Conservation (phyloP, 73 alveolate genomes). For the Tetrahymena borealis region DNA sequence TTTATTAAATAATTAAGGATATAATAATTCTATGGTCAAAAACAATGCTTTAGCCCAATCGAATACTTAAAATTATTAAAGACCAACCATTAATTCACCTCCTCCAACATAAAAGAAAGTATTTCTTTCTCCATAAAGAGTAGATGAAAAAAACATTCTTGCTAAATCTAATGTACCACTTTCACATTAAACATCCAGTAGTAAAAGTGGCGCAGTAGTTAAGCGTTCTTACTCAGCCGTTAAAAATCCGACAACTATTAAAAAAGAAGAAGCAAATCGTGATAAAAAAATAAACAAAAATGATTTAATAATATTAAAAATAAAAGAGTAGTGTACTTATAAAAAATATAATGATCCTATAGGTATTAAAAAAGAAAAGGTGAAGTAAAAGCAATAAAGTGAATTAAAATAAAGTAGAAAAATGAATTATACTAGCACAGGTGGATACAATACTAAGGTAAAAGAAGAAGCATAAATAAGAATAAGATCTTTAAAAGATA, state of each 20-base stretch:
- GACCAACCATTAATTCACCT: not conserved
- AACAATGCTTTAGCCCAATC: not conserved
- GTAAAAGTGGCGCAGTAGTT: not conserved
- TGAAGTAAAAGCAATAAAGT: not conserved
- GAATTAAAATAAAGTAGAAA: not conserved
- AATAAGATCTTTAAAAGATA: not conserved
- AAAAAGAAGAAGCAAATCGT: not conserved
- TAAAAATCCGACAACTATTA: not conserved
- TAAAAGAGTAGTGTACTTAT: not conserved
- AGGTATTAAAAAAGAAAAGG: not conserved
- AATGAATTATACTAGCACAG: not conserved
- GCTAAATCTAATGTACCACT: no score
- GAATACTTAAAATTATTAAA: not conserved
- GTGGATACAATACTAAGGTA: not conserved
- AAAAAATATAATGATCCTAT: not conserved
- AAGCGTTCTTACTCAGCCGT: not conserved
- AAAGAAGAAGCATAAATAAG: not conserved
- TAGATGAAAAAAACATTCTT: not conserved
- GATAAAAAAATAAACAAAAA: not conserved
- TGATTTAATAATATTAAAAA: not conserved
- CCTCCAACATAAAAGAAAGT: not conserved
- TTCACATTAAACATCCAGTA: not conserved
- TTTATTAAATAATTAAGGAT: not conserved
- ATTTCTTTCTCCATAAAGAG: not conserved
- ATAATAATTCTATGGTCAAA: not conserved